Conservation (phyloP, 1,284 basidiomycete species). For the Ceratobasidium sp. region DNA sequence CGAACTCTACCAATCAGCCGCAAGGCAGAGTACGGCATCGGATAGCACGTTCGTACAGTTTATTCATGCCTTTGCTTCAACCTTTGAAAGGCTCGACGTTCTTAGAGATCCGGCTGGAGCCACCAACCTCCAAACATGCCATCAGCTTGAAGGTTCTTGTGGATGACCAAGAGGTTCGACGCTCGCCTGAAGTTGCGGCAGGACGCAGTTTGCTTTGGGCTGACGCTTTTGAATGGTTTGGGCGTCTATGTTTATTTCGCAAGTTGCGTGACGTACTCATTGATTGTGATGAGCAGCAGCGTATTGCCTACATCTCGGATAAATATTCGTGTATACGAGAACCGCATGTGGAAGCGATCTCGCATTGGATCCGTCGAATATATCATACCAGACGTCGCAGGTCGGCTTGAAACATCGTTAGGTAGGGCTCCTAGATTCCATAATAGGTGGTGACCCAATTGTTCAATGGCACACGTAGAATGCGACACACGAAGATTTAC, state of each 20-base stretch:
- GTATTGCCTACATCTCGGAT: neutral
- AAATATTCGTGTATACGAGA: slow-evolving; percentile 12
- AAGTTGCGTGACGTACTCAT: neutral
- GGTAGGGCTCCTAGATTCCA: neutral
- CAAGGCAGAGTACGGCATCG: too few species aligned
- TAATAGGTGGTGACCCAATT: neutral
- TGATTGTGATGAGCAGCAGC: neutral
- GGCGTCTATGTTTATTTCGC: neutral
- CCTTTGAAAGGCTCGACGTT: too few species aligned
- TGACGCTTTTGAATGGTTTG: neutral
- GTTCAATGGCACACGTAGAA: neutral
- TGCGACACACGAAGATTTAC: neutral
- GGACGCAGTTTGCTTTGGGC: neutral
- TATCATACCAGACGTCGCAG: neutral
- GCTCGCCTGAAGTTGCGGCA: neutral
- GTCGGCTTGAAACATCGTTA: neutral
- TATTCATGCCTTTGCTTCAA: too few species aligned
- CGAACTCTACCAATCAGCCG: too few species aligned
- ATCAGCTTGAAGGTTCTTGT: slow-evolving; percentile 9
- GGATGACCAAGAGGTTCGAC: neutral
- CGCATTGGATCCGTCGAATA: neutral
- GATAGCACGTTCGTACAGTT: too few species aligned
- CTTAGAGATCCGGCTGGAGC: slow-evolving; percentile 5
- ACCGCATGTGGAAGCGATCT: neutral
- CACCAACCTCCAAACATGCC: slow-evolving; percentile 3